phyloP scores from a whole-genome alignment of 108 stramenopile genomes.

The Skeletonema costatum region DNA sequence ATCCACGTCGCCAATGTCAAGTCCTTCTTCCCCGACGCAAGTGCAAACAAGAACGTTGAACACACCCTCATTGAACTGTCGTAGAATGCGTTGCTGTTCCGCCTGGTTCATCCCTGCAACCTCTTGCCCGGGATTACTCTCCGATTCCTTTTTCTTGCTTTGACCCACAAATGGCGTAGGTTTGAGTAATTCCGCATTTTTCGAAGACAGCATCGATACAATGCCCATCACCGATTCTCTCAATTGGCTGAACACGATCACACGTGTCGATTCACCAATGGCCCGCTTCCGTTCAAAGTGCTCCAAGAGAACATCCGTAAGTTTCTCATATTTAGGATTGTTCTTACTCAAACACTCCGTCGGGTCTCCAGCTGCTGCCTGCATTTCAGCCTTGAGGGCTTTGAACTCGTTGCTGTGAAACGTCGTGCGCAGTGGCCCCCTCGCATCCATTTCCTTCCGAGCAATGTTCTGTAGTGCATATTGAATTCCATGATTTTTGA shows the following conservation, averaged over 20 bases:
- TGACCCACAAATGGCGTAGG: constrained; percentile 73
- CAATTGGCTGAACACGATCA: constrained; percentile 90
- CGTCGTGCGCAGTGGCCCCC: not conserved
- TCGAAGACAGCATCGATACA: constrained; percentile 47
- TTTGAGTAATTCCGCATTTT: constrained; percentile 48
- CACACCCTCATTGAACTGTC: constrained; percentile 71
- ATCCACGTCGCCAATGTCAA: constrained; percentile 97
- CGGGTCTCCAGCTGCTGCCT: constrained; percentile 40
- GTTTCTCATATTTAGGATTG: constrained; percentile 83
- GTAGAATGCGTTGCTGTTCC: constrained; percentile 83
- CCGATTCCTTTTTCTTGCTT: constrained; percentile 13
- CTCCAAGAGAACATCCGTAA: constrained; percentile 72
- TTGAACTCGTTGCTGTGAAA: constrained; percentile 33
- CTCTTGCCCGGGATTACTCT: constrained; percentile 10
- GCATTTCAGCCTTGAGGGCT: constrained; percentile 42
- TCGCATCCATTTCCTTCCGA: constrained; percentile 34
- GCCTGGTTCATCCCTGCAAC: constrained; percentile 81
- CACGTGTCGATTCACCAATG: constrained; percentile 56
- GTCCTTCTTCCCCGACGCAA: constrained; percentile 93
- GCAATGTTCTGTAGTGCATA: constrained; percentile 29
- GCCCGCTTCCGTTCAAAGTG: constrained; percentile 77
- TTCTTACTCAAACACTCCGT: constrained; percentile 22
- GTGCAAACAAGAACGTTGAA: constrained; percentile 95
- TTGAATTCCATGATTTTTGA: constrained; percentile 59
- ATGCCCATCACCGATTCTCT: constrained; percentile 82